Evolutionary conservation across 805 yeast species (phyloP).

Genomic region (Yamadazyma laniorum): DNA sequence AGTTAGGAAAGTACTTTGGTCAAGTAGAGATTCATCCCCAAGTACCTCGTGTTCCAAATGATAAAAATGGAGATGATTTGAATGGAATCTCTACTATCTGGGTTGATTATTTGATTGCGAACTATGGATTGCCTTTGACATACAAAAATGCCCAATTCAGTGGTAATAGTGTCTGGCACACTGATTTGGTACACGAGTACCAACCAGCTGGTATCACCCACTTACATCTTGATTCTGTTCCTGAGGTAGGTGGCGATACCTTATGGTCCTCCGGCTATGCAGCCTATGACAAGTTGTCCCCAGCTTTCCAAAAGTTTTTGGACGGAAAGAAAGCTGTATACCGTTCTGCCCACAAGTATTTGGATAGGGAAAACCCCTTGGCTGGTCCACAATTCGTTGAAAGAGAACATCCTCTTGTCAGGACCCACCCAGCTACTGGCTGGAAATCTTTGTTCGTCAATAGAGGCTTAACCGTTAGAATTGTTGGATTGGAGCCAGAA

Average conservation of each 20-base stretch:
- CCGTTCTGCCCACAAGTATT: slow-evolving; percentile 39
- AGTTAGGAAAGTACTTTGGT: slow-evolving; percentile 25
- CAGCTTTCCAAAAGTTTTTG: slow-evolving; percentile 46
- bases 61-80: slow-evolving; percentile 13
- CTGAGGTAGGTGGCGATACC: slow-evolving; percentile 54
- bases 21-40: slow-evolving; percentile 29
- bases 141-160: slow-evolving; percentile 33
- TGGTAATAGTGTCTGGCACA: slow-evolving; percentile 31
- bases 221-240: slow-evolving; percentile 38
- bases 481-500: slow-evolving; percentile 49
- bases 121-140: slow-evolving; percentile 24
- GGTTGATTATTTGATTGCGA: slow-evolving; percentile 33
- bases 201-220: slow-evolving; percentile 39
- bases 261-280: slow-evolving; percentile 56
- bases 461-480: slow-evolving; percentile 47
- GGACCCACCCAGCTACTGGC: slow-evolving; percentile 66
- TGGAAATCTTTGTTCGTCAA: slow-evolving; percentile 57
- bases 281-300: slow-evolving; percentile 54
- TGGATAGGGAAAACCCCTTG: slow-evolving; percentile 45
- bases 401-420: slow-evolving; percentile 57
- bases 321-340: slow-evolving; percentile 50
- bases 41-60: slow-evolving; percentile 20
- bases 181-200: slow-evolving; percentile 33
- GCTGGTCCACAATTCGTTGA: slow-evolving; percentile 46
- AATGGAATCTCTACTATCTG: slow-evolving; percentile 40